Evolutionary conservation across 1,284 basidiomycete genomes (phyloP).

Genomic region (Athelia sp.): DNA sequence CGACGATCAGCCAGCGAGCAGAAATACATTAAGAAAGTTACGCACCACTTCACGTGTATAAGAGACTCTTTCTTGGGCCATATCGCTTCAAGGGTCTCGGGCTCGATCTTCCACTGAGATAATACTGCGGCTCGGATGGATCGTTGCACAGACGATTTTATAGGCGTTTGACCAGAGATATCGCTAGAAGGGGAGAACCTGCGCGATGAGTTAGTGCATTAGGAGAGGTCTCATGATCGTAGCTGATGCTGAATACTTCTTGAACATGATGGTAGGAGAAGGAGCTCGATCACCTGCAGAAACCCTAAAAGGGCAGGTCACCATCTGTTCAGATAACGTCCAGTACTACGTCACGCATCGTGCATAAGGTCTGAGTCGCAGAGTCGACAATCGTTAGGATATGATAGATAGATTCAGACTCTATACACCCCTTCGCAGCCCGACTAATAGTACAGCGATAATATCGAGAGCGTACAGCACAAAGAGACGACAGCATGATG

Average conservation of each 20-base stretch:
- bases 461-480: conserved; percentile 23
- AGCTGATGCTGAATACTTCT: conserved; percentile 44
- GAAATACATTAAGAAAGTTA: conserved; percentile 16
- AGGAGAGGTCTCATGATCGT: conserved; percentile 11
- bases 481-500: conserved; percentile 24
- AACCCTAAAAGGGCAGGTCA: conserved; percentile 6
- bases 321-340: too few species aligned
- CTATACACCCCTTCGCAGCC: conserved; percentile 16
- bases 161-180: conserved; percentile 87
- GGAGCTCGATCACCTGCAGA: conserved; percentile 9
- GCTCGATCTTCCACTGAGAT: conserved; percentile 81
- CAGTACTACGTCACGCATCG: too few species aligned
- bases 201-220: conserved; percentile 11
- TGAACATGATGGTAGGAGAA: conserved; percentile 42
- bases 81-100: conserved; percentile 81
- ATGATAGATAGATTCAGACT: neutral
- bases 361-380: too few species aligned
- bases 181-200: conserved; percentile 88
- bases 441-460: conserved; percentile 31
- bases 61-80: conserved; percentile 99
- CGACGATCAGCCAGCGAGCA: conserved; percentile 3
- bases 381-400: too few species aligned
- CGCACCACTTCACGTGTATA: conserved; percentile 92
- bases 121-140: conserved; percentile 80
- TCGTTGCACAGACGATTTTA: conserved; percentile 94